phyloP scores from a whole-genome alignment of 495 filamentous ascomycete species.

The Lindgomyces ingoldianus region DNA sequence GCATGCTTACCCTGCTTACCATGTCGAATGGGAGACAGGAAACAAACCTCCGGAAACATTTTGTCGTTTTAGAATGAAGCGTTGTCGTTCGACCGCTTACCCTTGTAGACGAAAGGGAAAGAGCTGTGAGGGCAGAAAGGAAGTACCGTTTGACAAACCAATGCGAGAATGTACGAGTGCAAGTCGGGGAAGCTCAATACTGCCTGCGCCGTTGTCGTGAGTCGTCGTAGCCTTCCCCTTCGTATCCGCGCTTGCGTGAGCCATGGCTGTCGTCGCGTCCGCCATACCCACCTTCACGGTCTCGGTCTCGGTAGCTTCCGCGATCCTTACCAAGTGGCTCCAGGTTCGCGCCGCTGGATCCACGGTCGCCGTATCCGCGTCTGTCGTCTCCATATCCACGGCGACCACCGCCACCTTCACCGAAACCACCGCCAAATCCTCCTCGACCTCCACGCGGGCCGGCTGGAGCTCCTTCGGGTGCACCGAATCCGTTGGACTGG shows the following conservation, averaged over 20 bases:
- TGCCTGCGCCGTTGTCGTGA: conserved; percentile 66
- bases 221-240: conserved; percentile 70
- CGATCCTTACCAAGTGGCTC: conserved; percentile 63
- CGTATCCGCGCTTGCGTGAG: conserved; percentile 59
- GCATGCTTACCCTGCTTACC: conserved; percentile 24
- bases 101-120: conserved; percentile 61
- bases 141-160: conserved; percentile 45
- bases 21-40: conserved; percentile 6
- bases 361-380: conserved; percentile 58
- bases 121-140: conserved; percentile 30
- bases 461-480: conserved; percentile 77
- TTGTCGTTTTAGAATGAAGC: conserved; percentile 35
- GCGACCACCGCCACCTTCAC: conserved; percentile 51
- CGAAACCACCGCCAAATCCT: conserved; percentile 42
- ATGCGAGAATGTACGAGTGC: conserved; percentile 15
- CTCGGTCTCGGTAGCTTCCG: conserved; percentile 41
- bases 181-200: conserved; percentile 31
- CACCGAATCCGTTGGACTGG: conserved; percentile 50
- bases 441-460: conserved; percentile 65
- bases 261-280: conserved; percentile 60
- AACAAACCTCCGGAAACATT: background rate
- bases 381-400: conserved; percentile 62
- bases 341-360: conserved; percentile 65
- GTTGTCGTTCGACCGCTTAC: conserved; percentile 40
- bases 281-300: conserved; percentile 58